Base-by-base conservation (phyloP, 345 rosid genomes). In the Salix suchowensis region DNA sequence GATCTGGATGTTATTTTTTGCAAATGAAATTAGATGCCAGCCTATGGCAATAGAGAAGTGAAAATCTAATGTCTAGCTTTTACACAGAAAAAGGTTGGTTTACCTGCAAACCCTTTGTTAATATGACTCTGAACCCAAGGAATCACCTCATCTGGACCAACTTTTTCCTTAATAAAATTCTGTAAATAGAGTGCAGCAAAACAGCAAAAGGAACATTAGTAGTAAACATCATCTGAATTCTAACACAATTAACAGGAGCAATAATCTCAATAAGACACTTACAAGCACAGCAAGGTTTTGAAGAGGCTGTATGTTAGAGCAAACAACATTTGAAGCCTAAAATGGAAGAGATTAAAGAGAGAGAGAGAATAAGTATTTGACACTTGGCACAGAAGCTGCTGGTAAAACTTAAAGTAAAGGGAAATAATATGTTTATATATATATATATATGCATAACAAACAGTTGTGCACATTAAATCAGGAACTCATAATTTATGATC, bases 301-400 rank as follows among this genome's bases (percentile, higher is more conserved):
- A 75, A 85, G 89, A 75, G 98, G 94, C 70, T 94, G 97, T 75
- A 94, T 94, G 79, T 90, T 89, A 8, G 94, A 90, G 71, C 85
- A 89, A 71, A 94, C 97, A 77, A 89, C 84, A 75, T 79, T 94
- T 73, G 90, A 89, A 60, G 86, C 96, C 98, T 94, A 79, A 75
- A 81, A 67, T 6, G 13, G 15, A 52, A 68, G 12, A 65, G 54
- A 69, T 44, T 19, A 64, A 40, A 76, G 54, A 40, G 44, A 40
- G 42, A 40, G 39, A 54, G 21, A 55, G 8, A 19, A 46, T 46
- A 58, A 46, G 39, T 44, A 9, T 13, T 13, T 28, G 48, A 52
- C 48, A 34, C 58, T 58, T 12, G 54, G 46, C 62, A 16, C 32
- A 52, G 28, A 23, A 70, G 37, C 65, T n/a, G 34, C 19, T 4